Conservation (phyloP, 305 asterid genomes). For the Striga hermonthica region DNA sequence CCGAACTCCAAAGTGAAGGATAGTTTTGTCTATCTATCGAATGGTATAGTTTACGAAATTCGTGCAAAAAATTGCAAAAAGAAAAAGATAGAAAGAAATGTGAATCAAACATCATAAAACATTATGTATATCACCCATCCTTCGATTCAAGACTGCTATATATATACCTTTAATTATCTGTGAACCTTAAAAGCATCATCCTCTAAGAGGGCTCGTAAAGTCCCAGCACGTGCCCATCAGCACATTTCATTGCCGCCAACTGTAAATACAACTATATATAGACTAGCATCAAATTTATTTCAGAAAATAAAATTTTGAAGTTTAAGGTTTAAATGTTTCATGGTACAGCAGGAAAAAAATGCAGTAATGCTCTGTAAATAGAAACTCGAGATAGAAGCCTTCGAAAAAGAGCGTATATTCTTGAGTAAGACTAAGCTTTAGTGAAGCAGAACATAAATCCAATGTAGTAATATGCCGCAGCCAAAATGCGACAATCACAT, state of each 20-base stretch:
- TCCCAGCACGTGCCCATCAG: conserved; percentile 68
- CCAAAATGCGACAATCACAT: neutral
- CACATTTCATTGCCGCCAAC: conserved; percentile 72
- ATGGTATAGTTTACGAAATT: too few species aligned
- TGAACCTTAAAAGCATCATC: neutral
- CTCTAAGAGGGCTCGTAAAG: conserved; percentile 57
- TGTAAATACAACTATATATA: conserved; percentile 21
- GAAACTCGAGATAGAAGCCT: neutral
- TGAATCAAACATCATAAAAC: too few species aligned
- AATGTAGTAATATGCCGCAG: neutral
- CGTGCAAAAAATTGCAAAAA: too few species aligned
- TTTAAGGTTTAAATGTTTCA: neutral
- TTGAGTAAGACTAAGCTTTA: neutral
- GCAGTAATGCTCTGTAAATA: neutral
- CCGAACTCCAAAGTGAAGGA: too few species aligned
- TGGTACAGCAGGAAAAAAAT: neutral
- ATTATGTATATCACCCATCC: too few species aligned
- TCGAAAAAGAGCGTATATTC: neutral
- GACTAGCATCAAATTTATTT: neutral
- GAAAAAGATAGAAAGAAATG: neutral
- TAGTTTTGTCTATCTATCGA: too few species aligned
- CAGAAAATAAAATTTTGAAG: neutral
- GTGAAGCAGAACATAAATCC: neutral
- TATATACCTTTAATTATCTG: neutral
- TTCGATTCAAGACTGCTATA: neutral